These are phyloP conservation scores for Pseudogymnoascus sp. DNA, from an alignment of 2,329 filamentous ascomycete genomes.

Conservation along the genomic window DNA sequence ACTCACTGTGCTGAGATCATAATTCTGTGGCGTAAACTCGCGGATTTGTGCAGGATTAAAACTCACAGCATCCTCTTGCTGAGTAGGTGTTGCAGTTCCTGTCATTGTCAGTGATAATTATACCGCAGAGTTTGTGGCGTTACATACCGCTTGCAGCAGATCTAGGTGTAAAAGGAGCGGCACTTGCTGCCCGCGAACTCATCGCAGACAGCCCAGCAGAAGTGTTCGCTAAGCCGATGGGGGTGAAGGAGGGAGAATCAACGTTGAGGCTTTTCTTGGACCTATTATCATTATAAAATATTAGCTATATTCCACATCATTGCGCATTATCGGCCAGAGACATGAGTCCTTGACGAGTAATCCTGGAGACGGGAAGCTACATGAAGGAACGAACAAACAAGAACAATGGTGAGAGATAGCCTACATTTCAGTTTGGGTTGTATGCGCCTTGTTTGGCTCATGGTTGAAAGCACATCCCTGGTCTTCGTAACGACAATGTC, in stretches of 20 bases:
- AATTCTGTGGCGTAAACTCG: constrained; percentile 52
- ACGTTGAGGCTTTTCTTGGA: constrained; percentile 80
- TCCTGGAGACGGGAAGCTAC: neutral
- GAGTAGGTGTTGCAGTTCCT: constrained; percentile 30
- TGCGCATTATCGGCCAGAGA: neutral
- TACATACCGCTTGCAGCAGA: constrained; percentile 34
- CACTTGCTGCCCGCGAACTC: constrained; percentile 83
- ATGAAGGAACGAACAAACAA: neutral
- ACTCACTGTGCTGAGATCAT: constrained; percentile 44
- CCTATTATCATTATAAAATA: constrained; percentile 26
- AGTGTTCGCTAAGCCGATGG: constrained; percentile 41
- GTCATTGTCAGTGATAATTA: constrained; percentile 9
- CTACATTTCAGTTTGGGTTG: constrained; percentile 15
- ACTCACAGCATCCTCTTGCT: constrained; percentile 32
- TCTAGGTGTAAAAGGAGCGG: constrained; percentile 75
- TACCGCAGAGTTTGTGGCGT: neutral
- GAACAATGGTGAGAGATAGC: neutral
- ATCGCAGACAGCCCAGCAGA: constrained; percentile 62
- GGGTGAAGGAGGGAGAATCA: constrained; percentile 92
- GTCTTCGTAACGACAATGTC: constrained; percentile 86
- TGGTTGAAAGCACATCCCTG: constrained; percentile 86
- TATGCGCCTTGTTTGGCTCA: constrained; percentile 57
- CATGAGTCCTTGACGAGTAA: neutral
- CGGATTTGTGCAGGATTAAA: constrained; percentile 51
- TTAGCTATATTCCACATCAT: neutral